Conservation (phyloP, 345 rosid genomes). For the Brassica incana region DNA sequence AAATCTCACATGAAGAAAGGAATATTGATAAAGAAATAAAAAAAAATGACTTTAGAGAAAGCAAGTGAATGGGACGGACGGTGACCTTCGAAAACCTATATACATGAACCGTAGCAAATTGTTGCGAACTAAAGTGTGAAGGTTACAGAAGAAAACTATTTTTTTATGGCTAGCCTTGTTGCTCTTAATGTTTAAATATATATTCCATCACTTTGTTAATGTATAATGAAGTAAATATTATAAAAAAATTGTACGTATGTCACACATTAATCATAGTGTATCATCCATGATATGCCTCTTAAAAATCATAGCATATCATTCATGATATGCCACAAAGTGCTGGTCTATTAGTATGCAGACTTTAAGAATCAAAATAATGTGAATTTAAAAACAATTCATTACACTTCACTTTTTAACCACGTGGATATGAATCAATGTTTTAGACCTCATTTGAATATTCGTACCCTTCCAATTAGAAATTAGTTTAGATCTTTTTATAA, state of each 20-base stretch:
- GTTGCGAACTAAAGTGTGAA: slow-evolving; percentile 26
- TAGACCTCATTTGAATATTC: no score
- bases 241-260: neutral
- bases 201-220: slow-evolving; percentile 3
- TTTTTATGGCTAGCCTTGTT: slow-evolving; percentile 6
- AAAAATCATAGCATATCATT: neutral
- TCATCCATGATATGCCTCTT: neutral
- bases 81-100: slow-evolving; percentile 27
- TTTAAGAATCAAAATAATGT: no score
- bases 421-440: no score
- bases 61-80: slow-evolving; percentile 25
- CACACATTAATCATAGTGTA: neutral
- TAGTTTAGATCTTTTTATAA: no score
- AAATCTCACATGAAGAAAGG: slow-evolving; percentile 13
- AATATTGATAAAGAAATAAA: neutral
- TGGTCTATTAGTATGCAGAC: no score
- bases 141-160: slow-evolving; percentile 2
- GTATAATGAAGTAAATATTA: neutral
- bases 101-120: slow-evolving; percentile 30
- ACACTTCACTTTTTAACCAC: no score
- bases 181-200: neutral
- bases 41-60: slow-evolving; percentile 18
- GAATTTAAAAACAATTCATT: no score
- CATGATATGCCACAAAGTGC: no score
- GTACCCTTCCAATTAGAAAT: no score